phyloP scores from a whole-genome alignment of 129 eudicot genomes.

The Pseudognaphalium luteoalbum region DNA sequence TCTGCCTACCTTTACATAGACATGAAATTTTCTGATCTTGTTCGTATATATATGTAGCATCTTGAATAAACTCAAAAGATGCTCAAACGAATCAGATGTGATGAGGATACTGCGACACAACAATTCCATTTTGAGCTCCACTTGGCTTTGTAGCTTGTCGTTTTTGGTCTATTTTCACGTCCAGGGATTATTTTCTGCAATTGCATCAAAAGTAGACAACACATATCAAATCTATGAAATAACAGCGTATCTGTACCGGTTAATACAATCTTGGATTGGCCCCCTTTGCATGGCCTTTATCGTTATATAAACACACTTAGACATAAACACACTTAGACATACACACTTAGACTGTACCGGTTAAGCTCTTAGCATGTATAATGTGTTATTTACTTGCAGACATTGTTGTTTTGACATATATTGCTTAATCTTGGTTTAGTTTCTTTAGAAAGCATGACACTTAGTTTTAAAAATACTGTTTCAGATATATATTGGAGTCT shows the following conservation, averaged over 20 bases:
- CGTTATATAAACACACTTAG: no score
- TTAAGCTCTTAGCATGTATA: neutral
- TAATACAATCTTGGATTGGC: no score
- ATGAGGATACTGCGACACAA: neutral
- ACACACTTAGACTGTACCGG: no score
- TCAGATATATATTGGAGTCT: constrained; percentile 92
- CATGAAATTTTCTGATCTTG: neutral
- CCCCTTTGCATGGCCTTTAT: no score
- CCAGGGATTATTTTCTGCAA: neutral
- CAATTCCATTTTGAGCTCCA: neutral
- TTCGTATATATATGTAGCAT: neutral
- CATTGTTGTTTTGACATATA: neutral
- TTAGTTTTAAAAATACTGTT: constrained; percentile 23
- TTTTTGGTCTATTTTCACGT: neutral
- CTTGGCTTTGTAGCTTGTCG: neutral
- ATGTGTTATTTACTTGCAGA: neutral
- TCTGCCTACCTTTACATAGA: neutral
- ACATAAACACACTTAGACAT: no score
- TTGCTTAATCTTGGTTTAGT: neutral
- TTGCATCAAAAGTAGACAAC: neutral
- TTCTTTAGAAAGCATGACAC: constrained; percentile 12
- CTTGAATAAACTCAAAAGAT: neutral
- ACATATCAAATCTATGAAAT: neutral
- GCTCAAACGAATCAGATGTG: constrained; percentile 1
- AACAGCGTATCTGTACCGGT: no score